A percentile compares a stretch with the other conserved stretches of the same genome.
Evolutionary conservation across 2,329 filamentous ascomycete genomes (phyloP).

Genomic region (Aspergillus versicolor): DNA sequence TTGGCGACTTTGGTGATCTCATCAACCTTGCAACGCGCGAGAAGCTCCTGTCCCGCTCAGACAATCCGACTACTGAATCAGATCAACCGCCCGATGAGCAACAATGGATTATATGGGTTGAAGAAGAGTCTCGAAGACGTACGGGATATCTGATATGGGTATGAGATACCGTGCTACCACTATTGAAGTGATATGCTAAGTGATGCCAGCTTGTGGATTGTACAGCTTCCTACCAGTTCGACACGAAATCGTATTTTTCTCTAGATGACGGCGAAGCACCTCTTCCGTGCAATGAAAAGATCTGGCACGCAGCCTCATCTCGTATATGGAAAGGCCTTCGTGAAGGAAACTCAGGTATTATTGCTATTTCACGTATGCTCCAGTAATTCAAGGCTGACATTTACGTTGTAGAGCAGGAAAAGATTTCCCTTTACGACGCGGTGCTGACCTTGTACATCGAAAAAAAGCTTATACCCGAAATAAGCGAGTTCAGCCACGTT

Average conservation of each 20-base stretch:
- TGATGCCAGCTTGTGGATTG: constrained; percentile 42
- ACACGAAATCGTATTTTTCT: constrained; percentile 34
- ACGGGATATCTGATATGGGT: constrained; percentile 47
- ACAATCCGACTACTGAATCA: constrained; percentile 7
- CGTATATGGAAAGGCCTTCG: constrained; percentile 32
- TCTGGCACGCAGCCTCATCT: constrained; percentile 41
- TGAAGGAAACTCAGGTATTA: constrained; percentile 23
- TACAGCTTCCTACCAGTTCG: constrained; percentile 41
- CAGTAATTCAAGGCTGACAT: constrained; percentile 3
- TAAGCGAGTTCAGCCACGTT: constrained; percentile 51
- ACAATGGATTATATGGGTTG: constrained; percentile 39
- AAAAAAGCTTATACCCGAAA: constrained; percentile 44
- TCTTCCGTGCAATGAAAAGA: constrained; percentile 41
- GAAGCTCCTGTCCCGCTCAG: constrained; percentile 21
- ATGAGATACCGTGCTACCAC: constrained; percentile 16
- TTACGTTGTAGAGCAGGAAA: constrained; percentile 20
- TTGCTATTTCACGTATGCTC: neutral
- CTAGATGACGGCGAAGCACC: constrained; percentile 42
- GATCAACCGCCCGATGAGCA: constrained; percentile 14
- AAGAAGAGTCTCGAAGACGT: constrained; percentile 38
- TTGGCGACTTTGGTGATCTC: constrained; percentile 30
- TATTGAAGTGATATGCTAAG: constrained; percentile 7
- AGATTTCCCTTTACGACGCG: constrained; percentile 41
- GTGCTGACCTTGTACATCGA: constrained; percentile 51
- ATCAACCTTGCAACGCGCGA: constrained; percentile 23